phyloP scores from a whole-genome alignment of 2,329 filamentous ascomycete species.

The Colletotrichum tamarilloi region DNA sequence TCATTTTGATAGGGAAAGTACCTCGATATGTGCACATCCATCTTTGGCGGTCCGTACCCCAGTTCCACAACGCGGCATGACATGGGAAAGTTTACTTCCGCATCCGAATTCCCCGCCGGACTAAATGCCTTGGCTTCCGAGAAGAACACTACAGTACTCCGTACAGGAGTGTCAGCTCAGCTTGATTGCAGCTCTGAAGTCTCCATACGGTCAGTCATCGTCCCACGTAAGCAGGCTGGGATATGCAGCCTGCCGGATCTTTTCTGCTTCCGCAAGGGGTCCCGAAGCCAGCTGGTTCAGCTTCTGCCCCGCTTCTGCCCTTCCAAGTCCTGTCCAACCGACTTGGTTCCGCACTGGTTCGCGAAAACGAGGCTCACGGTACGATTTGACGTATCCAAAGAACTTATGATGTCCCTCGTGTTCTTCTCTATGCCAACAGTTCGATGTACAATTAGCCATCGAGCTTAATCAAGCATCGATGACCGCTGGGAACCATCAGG shows the following conservation, averaged over 20 bases:
- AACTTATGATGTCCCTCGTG: neutral
- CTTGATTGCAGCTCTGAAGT: neutral
- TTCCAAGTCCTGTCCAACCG: neutral
- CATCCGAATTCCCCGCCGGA: neutral
- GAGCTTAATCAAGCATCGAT: slow-evolving; percentile 44
- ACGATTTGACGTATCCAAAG: neutral
- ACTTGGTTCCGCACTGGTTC: neutral
- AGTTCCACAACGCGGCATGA: neutral
- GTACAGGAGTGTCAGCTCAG: neutral
- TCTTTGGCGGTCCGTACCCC: neutral
- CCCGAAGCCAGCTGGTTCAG: neutral
- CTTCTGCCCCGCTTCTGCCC: neutral
- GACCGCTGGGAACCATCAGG: slow-evolving; percentile 44
- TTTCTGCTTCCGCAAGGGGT: neutral
- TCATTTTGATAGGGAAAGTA: neutral
- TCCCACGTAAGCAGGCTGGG: neutral
- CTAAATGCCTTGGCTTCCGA: neutral
- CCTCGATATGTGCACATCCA: neutral
- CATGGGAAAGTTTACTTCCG: neutral
- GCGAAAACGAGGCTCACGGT: neutral
- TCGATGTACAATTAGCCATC: neutral
- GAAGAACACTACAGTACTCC: neutral
- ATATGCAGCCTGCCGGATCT: neutral
- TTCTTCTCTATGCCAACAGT: neutral
- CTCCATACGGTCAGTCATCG: neutral